These are phyloP conservation scores for Eragrostis tef DNA, from an alignment of 202 grass and related monocot genomes.

Conservation along the genomic window DNA sequence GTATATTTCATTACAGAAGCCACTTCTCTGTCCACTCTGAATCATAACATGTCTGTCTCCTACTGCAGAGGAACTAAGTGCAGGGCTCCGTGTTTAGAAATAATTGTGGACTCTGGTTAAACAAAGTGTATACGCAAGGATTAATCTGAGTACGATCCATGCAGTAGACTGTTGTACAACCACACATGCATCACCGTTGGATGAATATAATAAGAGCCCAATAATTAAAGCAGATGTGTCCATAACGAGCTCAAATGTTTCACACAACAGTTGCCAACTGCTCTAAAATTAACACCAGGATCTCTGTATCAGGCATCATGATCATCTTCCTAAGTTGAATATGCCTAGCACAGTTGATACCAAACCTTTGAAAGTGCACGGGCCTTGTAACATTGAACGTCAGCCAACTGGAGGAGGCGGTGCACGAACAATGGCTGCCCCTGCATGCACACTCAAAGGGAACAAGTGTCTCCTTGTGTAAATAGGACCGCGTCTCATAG, in stretches of 20 bases:
- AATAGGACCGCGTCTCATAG: slow-evolving; percentile 37
- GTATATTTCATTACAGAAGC: not conserved
- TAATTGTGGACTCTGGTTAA: not conserved
- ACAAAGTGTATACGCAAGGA: not conserved
- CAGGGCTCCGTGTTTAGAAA: no score
- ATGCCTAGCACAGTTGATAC: not conserved
- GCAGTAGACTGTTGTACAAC: no score
- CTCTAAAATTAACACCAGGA: not conserved
- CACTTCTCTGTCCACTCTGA: not conserved
- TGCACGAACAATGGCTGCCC: slow-evolving; percentile 31
- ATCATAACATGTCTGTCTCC: not conserved
- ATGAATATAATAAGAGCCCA: no score
- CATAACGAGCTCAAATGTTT: not conserved
- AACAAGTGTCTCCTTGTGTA: slow-evolving; percentile 44
- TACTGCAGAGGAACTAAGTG: not conserved
- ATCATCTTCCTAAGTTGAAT: not conserved
- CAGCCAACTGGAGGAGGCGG: slow-evolving; percentile 10
- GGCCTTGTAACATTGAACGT: not conserved
- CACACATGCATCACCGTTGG: no score
- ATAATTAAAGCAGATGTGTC: not conserved
- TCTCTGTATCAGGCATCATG: not conserved
- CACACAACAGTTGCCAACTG: not conserved
- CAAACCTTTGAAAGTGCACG: not conserved
- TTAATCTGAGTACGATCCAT: no score
- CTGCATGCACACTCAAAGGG: slow-evolving; percentile 41